phyloP scores from a whole-genome alignment of 768 basidiomycete species.

The Lactifluus subvellereus region DNA sequence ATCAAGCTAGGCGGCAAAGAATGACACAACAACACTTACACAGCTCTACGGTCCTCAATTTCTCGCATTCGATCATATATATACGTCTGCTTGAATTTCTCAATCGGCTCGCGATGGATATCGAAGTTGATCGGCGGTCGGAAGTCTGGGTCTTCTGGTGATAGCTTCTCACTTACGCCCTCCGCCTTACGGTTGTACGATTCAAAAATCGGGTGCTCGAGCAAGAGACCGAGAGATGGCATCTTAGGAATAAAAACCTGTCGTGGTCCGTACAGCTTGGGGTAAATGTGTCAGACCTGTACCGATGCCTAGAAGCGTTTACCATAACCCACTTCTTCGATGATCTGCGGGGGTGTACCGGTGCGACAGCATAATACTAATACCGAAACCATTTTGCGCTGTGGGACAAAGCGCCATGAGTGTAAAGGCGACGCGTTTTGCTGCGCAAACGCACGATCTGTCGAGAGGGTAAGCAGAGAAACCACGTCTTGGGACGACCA shows the following conservation, averaged over 20 bases:
- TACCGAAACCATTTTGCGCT: conserved; percentile 97
- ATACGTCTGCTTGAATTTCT: conserved; percentile 74
- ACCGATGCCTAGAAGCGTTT: not conserved
- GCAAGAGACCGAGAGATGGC: conserved; percentile 86
- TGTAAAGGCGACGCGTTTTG: conserved; percentile 17
- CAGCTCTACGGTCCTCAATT: conserved; percentile 70
- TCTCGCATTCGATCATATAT: conserved; percentile 86
- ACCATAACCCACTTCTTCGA: conserved; percentile 52
- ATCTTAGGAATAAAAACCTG: conserved; percentile 89
- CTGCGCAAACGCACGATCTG: conserved; percentile 43
- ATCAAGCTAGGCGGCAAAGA: not conserved
- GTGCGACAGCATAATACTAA: conserved; percentile 78
- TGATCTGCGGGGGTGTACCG: conserved; percentile 62
- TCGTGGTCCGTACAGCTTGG: conserved; percentile 69
- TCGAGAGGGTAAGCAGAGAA: conserved; percentile 13
- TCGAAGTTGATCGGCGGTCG: conserved; percentile 72
- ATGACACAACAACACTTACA: conserved; percentile 46
- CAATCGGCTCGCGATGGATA: conserved; percentile 57
- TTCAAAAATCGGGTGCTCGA: conserved; percentile 81
- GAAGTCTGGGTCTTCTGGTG: conserved; percentile 52
- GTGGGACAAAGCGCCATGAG: conserved; percentile 17
- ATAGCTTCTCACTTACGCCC: conserved; percentile 45
- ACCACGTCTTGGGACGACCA: conserved; percentile 20
- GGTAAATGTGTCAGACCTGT: not conserved
- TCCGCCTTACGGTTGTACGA: conserved; percentile 63